phyloP scores from a whole-genome alignment of 139 green algal species.

The Nannochloris sp. region DNA sequence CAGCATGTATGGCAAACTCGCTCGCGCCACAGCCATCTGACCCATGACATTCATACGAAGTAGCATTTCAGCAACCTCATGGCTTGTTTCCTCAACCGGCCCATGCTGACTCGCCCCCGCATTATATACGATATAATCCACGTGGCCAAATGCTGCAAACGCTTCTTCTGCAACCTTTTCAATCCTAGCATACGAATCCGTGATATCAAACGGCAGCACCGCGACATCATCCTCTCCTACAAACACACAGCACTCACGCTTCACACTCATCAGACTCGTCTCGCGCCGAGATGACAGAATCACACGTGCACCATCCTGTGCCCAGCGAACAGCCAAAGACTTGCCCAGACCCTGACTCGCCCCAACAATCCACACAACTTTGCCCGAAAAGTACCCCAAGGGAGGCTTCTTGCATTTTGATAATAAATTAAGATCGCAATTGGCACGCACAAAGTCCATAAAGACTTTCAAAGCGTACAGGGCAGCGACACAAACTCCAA shows the following conservation, averaged over 20 bases:
- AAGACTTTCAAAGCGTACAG: not conserved
- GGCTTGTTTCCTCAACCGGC: conserved; percentile 45
- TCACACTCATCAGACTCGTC: conserved; percentile 44
- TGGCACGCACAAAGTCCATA: conserved; percentile 16
- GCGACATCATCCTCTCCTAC: conserved; percentile 21
- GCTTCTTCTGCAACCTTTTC: conserved; percentile 13
- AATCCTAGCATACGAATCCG: conserved; percentile 31
- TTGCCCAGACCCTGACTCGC: conserved; percentile 64
- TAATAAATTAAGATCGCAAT: conserved; percentile 41
- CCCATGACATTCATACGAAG: conserved; percentile 64
- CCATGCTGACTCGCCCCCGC: conserved; percentile 57
- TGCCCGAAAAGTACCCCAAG: conserved; percentile 35
- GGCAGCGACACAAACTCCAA: not conserved
- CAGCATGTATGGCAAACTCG: conserved; percentile 56
- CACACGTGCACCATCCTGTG: conserved; percentile 40
- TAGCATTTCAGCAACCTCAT: conserved; percentile 46
- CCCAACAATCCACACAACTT: conserved; percentile 77
- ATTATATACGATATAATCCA: conserved; percentile 69
- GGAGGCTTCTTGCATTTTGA: conserved; percentile 16
- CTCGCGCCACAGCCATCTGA: conserved; percentile 59
- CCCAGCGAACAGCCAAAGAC: conserved; percentile 49
- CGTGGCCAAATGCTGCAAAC: conserved; percentile 40
- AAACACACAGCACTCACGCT: conserved; percentile 19
- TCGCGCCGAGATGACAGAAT: conserved; percentile 58
- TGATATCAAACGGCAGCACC: conserved; percentile 65